Evolutionary conservation across 441 rosid genomes (phyloP).

Genomic region (Pelargonium citronellum): DNA sequence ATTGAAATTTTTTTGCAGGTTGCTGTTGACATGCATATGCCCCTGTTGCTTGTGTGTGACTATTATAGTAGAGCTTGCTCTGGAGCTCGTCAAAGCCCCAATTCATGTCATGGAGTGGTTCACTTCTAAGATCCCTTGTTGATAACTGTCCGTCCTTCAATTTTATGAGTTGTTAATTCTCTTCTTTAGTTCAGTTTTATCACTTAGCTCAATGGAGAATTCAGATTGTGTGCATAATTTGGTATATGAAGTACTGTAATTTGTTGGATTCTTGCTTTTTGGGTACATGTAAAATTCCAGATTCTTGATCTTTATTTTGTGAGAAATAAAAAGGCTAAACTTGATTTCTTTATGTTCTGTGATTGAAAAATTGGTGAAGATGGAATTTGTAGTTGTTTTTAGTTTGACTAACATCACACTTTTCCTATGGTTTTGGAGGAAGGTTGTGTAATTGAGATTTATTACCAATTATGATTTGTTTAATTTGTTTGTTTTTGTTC

Average conservation of each 20-base stretch:
- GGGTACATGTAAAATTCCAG: neutral
- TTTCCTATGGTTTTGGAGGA: no score
- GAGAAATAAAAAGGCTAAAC: neutral
- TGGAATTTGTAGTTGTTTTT: neutral
- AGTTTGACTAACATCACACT: no score
- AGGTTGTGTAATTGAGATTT: no score
- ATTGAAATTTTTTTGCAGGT: conserved; percentile 30
- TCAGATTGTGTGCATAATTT: neutral
- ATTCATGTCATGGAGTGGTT: conserved; percentile 59
- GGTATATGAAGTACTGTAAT: neutral
- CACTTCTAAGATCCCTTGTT: conserved; percentile 63
- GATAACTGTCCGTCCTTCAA: neutral
- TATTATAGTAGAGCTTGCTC: conserved; percentile 51
- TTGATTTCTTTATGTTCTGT: neutral
- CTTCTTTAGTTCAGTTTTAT: neutral
- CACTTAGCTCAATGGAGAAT: neutral
- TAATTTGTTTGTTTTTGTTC: neutral
- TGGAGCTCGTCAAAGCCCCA: conserved; percentile 56
- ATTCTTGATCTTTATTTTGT: neutral
- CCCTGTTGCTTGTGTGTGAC: conserved; percentile 70
- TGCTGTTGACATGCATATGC: conserved; percentile 50
- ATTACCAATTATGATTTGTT: neutral
- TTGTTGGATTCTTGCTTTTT: neutral
- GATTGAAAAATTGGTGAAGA: neutral
- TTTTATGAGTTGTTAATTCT: no score